Base-by-base conservation (phyloP, 73 alveolate genomes). In the Paramecium sexaurelia region DNA sequence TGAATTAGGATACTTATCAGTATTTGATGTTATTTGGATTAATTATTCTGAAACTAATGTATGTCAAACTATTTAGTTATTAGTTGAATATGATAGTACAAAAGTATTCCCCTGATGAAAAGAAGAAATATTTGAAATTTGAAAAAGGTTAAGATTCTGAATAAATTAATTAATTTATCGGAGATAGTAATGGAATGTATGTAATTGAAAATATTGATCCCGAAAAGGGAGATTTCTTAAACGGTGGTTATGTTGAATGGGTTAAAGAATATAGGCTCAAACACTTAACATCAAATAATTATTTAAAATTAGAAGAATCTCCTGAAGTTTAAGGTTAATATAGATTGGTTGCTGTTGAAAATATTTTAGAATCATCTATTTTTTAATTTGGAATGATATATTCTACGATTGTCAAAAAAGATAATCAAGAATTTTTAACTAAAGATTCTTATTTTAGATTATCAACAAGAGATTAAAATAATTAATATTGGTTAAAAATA, bases 201-300 rank as follows among this genome's bases (percentile, higher is more conserved):
- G 94, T 88, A 1, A 37, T 88, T 10, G 94, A 88, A 37, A 88
- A 82, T 45, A 40, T 41, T 39, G 90, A 78, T 78, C 43, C 55
- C 9, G 55, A 78, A 22, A 36, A 40, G 41, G 87, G 73, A 35
- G 86, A 71, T 13, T 68, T 88, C 39, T 27, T 39, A 51, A 22
- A 68, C 43, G 94, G 94, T 6, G 94, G 94, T 6, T 88, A 55
- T 68, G 94, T 88, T 17, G 89, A 88, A 43, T 88, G 94, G 94
- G 69, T 55, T 2, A 88, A 67, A 7, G 61, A 41, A 57, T 88
- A 88, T 45, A 88, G 90, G 35, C 75, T 88, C 20, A 88, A 82
- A 88, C 94, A 88, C 43, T 82, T 88, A 32, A 88, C 94, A 22
- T 41, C 94, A 22, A 88, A 88, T 39, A 26, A 88, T 68, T 88